Percentiles rank a stretch among this genome's conserved stretches.
These are phyloP conservation scores for Cladosporium sp. DNA, from an alignment of 2,329 filamentous ascomycete genomes.

Conservation along the genomic window DNA sequence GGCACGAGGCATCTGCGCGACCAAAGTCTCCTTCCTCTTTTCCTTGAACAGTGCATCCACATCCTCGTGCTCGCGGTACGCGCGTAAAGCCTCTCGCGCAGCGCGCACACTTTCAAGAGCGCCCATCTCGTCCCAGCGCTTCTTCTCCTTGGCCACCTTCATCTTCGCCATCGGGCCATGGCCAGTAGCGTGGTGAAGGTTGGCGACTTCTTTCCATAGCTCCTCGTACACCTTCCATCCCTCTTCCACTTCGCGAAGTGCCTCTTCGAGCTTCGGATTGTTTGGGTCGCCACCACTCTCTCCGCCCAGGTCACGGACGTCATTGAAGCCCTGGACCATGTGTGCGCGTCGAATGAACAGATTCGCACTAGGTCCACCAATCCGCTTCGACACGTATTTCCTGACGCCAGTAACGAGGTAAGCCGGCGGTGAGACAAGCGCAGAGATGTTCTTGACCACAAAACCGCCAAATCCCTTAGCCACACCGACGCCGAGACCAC, in stretches of 20 bases:
- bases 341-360: constrained; percentile 33
- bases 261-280: constrained; percentile 23
- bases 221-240: constrained; percentile 38
- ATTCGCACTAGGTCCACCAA: constrained; percentile 31
- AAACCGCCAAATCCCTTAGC: constrained; percentile 82
- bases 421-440: constrained; percentile 63
- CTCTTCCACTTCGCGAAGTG: constrained; percentile 27
- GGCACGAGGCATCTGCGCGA: constrained; percentile 32
- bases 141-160: constrained; percentile 27
- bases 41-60: constrained; percentile 33
- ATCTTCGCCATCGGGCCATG: constrained; percentile 28
- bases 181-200: constrained; percentile 25
- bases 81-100: constrained; percentile 31
- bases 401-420: constrained; percentile 83
- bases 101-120: constrained; percentile 38
- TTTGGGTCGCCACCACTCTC: constrained; percentile 20
- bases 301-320: constrained; percentile 28
- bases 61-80: constrained; percentile 30
- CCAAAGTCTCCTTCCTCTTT: constrained; percentile 28
- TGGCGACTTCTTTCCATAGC: constrained; percentile 32
- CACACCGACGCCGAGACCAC: constrained; percentile 56
- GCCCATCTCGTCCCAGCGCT: constrained; percentile 35
- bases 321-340: constrained; percentile 35
- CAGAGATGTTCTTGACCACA: constrained; percentile 78
- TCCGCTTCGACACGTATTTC: constrained; percentile 67